Conservation (phyloP, 1,139 yeast genomes). For the Kodamaea sp. region DNA sequence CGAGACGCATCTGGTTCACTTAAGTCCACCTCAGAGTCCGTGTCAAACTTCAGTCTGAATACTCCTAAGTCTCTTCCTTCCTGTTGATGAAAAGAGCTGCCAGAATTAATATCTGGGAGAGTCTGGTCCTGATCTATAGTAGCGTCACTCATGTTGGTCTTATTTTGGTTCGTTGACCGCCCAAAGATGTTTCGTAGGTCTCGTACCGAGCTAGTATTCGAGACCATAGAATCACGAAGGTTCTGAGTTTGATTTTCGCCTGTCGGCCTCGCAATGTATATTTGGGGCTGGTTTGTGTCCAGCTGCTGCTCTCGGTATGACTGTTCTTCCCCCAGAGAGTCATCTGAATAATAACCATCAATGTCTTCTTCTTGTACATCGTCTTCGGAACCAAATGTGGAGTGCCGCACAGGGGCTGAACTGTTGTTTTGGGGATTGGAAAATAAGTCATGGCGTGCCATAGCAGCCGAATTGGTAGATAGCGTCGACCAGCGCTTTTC, state of each 20-base stretch:
- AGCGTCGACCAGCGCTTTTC: slow-evolving; percentile 13
- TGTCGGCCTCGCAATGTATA: too few species aligned
- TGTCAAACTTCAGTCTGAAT: slow-evolving; percentile 18
- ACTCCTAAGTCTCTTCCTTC: slow-evolving; percentile 11
- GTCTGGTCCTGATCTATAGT: slow-evolving; percentile 1
- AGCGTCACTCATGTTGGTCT: slow-evolving; percentile 2
- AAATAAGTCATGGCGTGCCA: slow-evolving; percentile 14
- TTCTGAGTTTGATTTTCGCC: too few species aligned
- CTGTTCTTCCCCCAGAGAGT: too few species aligned
- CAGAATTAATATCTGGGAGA: background rate
- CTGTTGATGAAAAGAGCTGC: background rate
- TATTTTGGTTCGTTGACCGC: slow-evolving; percentile 1
- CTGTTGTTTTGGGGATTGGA: slow-evolving; percentile 8
- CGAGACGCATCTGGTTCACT: slow-evolving; percentile 8
- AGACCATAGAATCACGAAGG: slow-evolving; percentile 11
- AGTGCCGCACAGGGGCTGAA: slow-evolving; percentile 3
- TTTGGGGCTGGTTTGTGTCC: too few species aligned
- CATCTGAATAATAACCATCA: slow-evolving; percentile 4
- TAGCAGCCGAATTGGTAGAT: slow-evolving; percentile 14
- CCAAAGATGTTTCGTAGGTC: slow-evolving; percentile 18
- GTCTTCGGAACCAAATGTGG: slow-evolving; percentile 4
- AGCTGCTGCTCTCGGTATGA: too few species aligned
- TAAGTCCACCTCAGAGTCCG: slow-evolving; percentile 13
- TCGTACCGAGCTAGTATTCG: slow-evolving; percentile 16
- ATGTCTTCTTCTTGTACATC: slow-evolving; percentile 1